A percentile compares a stretch with the other conserved stretches of the same genome.
Evolutionary conservation across 202 grass and related monocot genomes (phyloP).

Genomic region (Schoenoplectus tabernaemontani): DNA sequence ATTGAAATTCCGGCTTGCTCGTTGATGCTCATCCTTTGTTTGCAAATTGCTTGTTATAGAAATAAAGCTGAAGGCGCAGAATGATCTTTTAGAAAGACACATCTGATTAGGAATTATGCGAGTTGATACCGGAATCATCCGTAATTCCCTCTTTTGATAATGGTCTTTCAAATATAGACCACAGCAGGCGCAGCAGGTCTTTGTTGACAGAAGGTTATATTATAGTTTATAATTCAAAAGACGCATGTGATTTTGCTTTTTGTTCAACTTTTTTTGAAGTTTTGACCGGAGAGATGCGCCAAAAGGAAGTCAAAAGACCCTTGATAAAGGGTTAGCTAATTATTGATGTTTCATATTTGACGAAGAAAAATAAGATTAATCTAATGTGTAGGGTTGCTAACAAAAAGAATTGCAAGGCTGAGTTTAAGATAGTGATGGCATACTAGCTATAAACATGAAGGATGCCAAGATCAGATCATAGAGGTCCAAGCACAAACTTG

Average conservation of each 20-base stretch:
- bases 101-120: neutral
- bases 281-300: neutral
- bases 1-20: neutral
- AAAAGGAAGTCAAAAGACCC: neutral
- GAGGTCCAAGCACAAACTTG: no score
- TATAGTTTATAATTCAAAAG: neutral
- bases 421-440: neutral
- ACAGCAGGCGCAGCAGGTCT: neutral
- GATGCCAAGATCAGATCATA: neutral
- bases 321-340: neutral
- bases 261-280: neutral
- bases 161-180: neutral
- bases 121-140: neutral
- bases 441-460: neutral
- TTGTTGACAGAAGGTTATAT: neutral
- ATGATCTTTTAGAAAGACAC: neutral
- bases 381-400: neutral
- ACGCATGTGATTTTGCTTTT: neutral
- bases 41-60: neutral
- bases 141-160: neutral
- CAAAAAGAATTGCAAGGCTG: neutral
- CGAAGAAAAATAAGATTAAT: neutral
- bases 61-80: neutral
- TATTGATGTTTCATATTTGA: neutral
- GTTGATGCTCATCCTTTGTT: no score